Base-by-base conservation (phyloP, 352 stramenopile species). In the Phytopythium aichiense region DNA sequence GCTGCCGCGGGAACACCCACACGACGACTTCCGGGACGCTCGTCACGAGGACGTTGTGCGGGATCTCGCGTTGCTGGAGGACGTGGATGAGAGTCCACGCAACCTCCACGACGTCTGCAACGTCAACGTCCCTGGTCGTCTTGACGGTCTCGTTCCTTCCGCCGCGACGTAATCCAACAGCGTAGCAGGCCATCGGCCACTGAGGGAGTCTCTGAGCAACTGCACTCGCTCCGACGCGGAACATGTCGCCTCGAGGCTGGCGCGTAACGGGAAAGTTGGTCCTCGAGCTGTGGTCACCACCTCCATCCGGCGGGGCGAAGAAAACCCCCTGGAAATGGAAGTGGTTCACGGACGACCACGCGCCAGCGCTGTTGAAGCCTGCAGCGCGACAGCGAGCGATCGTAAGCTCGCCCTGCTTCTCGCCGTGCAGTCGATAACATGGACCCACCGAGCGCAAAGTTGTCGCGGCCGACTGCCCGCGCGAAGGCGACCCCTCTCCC, bases 291-390 rank as follows among this genome's bases (percentile, higher is more conserved):
- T 5, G 12, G 35, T 20, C 11, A 37, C 13, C 15, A 5, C 18
- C 12, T 16, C 42, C 50, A 60, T 35, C 15, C 43, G 69, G 28
- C 13, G 73, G 53, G 50, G 68, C 37, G 38, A 84, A 75, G 60
- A 86, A 88, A 37, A 81, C 88, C 0, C 73, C 76, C 65, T 92
- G 84, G 4, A 91, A 75, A 37, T 92, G 84, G 50, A 86, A 84
- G 56, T 92, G 81, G 52, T 91, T 88, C 12, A 92, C 84, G 5
- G 81, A 91, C 11, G 84, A 88, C 84, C 84, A 92, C 18, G 84
- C 84, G 22, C 84, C 84, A 31, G 68, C 64, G 54, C 84, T 88
- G 60, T 92, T 92, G 63, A 90, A 92, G 7, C 81, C 84, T 79
- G 33, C 1, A n/a, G 22, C 23, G 50, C 38, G 11, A 22, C 7